phyloP scores from a whole-genome alignment of 768 basidiomycete species.

The Boletus bicolor region DNA sequence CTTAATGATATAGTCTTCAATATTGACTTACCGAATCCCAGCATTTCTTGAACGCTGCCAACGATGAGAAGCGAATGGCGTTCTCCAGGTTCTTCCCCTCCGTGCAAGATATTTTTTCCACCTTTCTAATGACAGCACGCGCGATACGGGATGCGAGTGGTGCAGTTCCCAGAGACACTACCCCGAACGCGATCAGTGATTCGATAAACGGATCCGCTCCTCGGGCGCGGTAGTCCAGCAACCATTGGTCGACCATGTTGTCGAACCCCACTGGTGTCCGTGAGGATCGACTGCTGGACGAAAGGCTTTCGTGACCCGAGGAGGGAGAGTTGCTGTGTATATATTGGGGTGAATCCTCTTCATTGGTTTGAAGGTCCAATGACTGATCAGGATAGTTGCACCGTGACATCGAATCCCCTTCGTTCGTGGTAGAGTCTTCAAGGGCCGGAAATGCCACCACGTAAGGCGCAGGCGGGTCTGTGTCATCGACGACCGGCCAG shows the following conservation, averaged over 20 bases:
- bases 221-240: slow-evolving; percentile 19
- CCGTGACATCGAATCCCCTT: not conserved
- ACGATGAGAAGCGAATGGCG: slow-evolving; percentile 10
- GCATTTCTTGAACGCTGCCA: slow-evolving; percentile 14
- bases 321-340: not conserved
- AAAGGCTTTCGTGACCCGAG: slow-evolving; percentile 13
- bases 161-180: slow-evolving; percentile 8
- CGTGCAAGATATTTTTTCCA: slow-evolving; percentile 2
- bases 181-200: slow-evolving; percentile 15
- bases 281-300: not conserved
- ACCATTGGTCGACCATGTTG: slow-evolving; percentile 17
- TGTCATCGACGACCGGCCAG: slow-evolving; percentile 2
- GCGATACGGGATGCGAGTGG: slow-evolving; percentile 19
- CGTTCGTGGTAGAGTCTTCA: not conserved
- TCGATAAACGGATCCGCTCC: slow-evolving; percentile 16
- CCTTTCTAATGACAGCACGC: slow-evolving; percentile 2
- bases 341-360: not conserved
- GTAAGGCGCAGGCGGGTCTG: not conserved
- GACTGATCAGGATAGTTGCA: not conserved
- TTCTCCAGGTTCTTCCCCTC: slow-evolving; percentile 13
- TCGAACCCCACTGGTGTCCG: slow-evolving; percentile 11
- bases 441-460: not conserved
- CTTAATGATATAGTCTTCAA: not conserved
- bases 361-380: not conserved
- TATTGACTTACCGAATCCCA: slow-evolving; percentile 18